Evolutionary conservation across 2,329 filamentous ascomycete genomes (phyloP).

Genomic region (Ophiostoma montium): DNA sequence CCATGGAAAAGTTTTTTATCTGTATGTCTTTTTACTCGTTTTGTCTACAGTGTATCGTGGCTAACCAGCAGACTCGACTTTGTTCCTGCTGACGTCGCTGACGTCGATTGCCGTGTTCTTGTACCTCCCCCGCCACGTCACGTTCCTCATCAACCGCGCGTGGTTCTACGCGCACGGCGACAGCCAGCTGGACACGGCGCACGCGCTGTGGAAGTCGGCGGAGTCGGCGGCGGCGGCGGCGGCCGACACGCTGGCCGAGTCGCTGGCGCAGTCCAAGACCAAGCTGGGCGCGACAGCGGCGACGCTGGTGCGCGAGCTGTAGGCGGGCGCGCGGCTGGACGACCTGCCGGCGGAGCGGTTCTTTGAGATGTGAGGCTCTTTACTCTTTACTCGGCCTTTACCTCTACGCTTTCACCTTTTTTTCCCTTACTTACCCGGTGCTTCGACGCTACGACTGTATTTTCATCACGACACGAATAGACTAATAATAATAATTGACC

Average conservation of each 20-base stretch:
- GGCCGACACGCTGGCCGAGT: constrained; percentile 17
- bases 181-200: constrained; percentile 29
- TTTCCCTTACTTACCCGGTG: background rate
- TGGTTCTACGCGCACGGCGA: constrained; percentile 95
- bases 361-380: background rate
- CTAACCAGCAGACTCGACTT: constrained; percentile 55
- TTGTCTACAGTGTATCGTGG: no score
- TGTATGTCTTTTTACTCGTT: constrained; percentile 50
- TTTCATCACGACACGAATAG: background rate
- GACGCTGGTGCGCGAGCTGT: constrained; percentile 25
- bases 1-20: constrained; percentile 91
- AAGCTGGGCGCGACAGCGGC: constrained; percentile 8
- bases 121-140: constrained; percentile 86
- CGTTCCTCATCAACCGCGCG: constrained; percentile 66
- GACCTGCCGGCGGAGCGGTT: background rate
- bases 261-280: constrained; percentile 3
- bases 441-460: background rate
- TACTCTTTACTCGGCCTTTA: no score
- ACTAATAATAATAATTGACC: background rate
- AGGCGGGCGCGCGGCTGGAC: constrained; percentile 2
- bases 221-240: constrained; percentile 11
- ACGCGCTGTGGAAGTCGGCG: constrained; percentile 23
- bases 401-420: background rate
- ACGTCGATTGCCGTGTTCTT: constrained; percentile 75
- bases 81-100: constrained; percentile 81